A percentile compares a stretch with the other conserved stretches of the same genome.
Evolutionary conservation across 345 rosid species (phyloP).

Genomic region (Theobroma cacao): DNA sequence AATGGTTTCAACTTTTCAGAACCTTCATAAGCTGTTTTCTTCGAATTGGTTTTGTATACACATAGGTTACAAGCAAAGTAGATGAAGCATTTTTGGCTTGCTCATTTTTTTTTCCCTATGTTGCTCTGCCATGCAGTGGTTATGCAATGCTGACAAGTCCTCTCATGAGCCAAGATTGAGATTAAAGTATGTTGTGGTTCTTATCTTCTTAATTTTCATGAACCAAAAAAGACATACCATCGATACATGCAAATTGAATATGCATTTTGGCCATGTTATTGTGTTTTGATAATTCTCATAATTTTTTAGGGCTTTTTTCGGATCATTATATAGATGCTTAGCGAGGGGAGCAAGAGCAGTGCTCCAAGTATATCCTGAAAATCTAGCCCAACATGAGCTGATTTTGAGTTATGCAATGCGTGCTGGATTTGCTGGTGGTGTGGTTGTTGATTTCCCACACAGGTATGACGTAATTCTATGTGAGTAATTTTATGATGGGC

Average conservation of each 20-base stretch:
- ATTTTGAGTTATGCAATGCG: slow-evolving; percentile 79
- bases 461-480: slow-evolving; percentile 45
- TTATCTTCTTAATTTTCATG: not conserved
- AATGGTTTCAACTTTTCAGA: not conserved
- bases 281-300: not conserved
- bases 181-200: slow-evolving; percentile 59
- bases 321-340: slow-evolving; percentile 73
- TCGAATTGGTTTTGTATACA: not conserved
- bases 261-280: not conserved
- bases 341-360: slow-evolving; percentile 94
- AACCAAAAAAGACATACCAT: not conserved
- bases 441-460: slow-evolving; percentile 89
- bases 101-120: not conserved
- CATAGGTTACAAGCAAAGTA: not conserved
- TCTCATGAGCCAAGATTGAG: slow-evolving; percentile 86
- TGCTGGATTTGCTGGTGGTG: slow-evolving; percentile 92
- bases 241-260: not conserved
- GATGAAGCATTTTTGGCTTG: not conserved
- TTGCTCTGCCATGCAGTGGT: slow-evolving; percentile 55
- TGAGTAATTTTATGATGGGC: not conserved
- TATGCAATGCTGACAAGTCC: slow-evolving; percentile 97
- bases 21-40: not conserved
- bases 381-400: slow-evolving; percentile 73
- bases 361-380: slow-evolving; percentile 90
- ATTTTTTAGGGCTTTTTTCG: slow-evolving; percentile 72